A percentile compares a stretch with the other conserved stretches of the same genome.
phyloP scores from a whole-genome alignment of 129 eudicot species.

The Centella asiatica region DNA sequence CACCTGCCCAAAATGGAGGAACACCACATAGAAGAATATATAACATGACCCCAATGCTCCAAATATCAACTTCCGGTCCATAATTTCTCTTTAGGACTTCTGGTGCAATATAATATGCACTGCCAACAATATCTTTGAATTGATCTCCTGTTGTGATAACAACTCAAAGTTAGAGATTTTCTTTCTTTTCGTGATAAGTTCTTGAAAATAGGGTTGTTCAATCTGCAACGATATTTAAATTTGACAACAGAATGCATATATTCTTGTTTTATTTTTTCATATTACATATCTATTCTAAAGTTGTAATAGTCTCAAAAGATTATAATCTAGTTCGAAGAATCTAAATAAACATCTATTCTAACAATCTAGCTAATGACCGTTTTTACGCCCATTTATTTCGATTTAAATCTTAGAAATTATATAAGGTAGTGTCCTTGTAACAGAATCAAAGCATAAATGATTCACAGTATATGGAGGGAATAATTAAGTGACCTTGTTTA shows the following conservation, averaged over 20 bases:
- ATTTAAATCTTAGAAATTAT: too few species aligned
- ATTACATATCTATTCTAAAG: too few species aligned
- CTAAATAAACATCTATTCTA: too few species aligned
- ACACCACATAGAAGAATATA: constrained; percentile 81
- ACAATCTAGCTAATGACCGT: too few species aligned
- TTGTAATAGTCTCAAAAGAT: too few species aligned
- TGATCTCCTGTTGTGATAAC: constrained; percentile 49
- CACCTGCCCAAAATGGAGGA: constrained; percentile 98
- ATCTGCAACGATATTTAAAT: too few species aligned
- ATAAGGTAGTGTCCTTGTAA: too few species aligned
- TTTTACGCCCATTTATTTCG: too few species aligned
- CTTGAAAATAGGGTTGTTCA: background rate
- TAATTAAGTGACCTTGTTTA: constrained; percentile 43
- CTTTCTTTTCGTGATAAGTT: background rate
- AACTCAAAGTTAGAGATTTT: background rate
- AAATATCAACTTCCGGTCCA: constrained; percentile 89
- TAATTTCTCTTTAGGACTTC: constrained; percentile 87
- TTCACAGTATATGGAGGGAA: background rate
- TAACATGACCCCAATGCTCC: constrained; percentile 89
- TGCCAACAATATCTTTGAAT: constrained; percentile 81
- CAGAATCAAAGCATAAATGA: too few species aligned
- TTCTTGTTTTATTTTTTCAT: too few species aligned
- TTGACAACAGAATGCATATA: too few species aligned
- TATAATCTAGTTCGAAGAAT: too few species aligned
- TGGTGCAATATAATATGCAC: constrained; percentile 89